These are phyloP conservation scores for Aspergillus spinulosporus DNA, from an alignment of 2,329 filamentous ascomycete species.

Conservation along the genomic window DNA sequence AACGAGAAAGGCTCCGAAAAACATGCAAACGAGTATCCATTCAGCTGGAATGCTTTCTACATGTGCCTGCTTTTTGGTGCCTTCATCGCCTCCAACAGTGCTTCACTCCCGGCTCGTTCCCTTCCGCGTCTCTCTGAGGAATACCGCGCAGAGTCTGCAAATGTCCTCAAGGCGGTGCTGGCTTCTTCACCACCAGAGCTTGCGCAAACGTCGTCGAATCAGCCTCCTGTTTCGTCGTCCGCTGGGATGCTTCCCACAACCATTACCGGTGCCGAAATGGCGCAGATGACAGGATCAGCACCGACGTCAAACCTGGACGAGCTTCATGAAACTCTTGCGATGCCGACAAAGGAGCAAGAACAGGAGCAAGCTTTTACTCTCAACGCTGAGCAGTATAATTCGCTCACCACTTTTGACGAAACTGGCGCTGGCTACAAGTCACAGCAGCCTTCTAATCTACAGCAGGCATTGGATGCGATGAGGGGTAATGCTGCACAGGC, in stretches of 20 bases:
- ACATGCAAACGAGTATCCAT: slow-evolving; percentile 65
- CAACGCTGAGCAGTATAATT: slow-evolving; percentile 84
- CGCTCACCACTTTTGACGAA: slow-evolving; percentile 70
- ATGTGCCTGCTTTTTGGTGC: slow-evolving; percentile 97
- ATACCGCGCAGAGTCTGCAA: slow-evolving; percentile 50
- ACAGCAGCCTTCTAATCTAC: slow-evolving; percentile 45
- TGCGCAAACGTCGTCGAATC: slow-evolving; percentile 47
- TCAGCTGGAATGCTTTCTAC: slow-evolving; percentile 68
- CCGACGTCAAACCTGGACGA: slow-evolving; percentile 56
- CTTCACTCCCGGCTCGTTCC: slow-evolving; percentile 59
- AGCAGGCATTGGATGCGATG: slow-evolving; percentile 75
- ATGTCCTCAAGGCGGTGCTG: slow-evolving; percentile 49
- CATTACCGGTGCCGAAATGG: slow-evolving; percentile 42
- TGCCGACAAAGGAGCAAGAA: slow-evolving; percentile 79
- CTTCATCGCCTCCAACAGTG: slow-evolving; percentile 86
- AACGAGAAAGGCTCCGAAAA: slow-evolving; percentile 43
- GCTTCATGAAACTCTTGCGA: slow-evolving; percentile 67
- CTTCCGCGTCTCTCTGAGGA: slow-evolving; percentile 51
- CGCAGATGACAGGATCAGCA: slow-evolving; percentile 37
- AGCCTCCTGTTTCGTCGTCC: slow-evolving; percentile 29
- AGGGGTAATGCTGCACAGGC: slow-evolving; percentile 68
- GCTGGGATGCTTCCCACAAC: slow-evolving; percentile 32
- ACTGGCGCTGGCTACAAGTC: slow-evolving; percentile 39
- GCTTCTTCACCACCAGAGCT: slow-evolving; percentile 46
- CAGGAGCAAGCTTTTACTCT: slow-evolving; percentile 86